These are phyloP conservation scores for Neonothopanus nambi DNA, from an alignment of 1,284 basidiomycete genomes.

Conservation along the genomic window DNA sequence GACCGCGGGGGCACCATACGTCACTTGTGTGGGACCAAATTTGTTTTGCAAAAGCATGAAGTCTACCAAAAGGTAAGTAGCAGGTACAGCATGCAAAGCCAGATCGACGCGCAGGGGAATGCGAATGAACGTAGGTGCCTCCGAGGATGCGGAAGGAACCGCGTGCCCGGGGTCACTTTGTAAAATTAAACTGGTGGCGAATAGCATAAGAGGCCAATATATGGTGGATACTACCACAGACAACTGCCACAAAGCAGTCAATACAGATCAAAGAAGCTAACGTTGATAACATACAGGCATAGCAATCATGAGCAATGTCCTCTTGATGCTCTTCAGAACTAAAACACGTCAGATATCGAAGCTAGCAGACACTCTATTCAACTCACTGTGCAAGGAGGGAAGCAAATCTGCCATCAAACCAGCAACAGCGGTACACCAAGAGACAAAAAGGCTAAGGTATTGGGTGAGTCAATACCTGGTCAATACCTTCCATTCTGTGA, in stretches of 20 bases:
- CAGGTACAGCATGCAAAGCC: constrained; percentile 67
- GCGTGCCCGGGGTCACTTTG: constrained; percentile 27
- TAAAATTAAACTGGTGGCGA: constrained; percentile 56
- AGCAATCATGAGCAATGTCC: constrained; percentile 58
- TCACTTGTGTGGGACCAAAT: constrained; percentile 50
- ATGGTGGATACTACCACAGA: constrained; percentile 69
- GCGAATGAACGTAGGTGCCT: constrained; percentile 37
- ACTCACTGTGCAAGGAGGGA: constrained; percentile 46
- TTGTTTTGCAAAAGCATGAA: constrained; percentile 70
- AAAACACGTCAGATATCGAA: not conserved
- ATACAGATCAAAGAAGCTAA: not conserved
- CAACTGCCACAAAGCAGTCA: constrained; percentile 41
- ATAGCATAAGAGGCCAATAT: constrained; percentile 67
- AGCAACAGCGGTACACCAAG: constrained; percentile 52
- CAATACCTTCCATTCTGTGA: not conserved
- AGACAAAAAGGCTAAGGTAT: constrained; percentile 42
- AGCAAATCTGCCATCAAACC: constrained; percentile 51
- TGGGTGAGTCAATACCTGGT: no score
- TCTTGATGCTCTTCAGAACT: constrained; percentile 51
- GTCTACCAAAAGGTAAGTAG: constrained; percentile 60
- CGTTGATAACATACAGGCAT: constrained; percentile 51
- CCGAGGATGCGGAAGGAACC: constrained; percentile 38
- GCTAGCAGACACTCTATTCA: not conserved
- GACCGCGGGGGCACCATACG: constrained; percentile 45
- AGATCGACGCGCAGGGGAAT: constrained; percentile 68